These are phyloP conservation scores for Phaeosphaeriaceae sp. DNA, from an alignment of 2,329 filamentous ascomycete genomes.

Conservation along the genomic window DNA sequence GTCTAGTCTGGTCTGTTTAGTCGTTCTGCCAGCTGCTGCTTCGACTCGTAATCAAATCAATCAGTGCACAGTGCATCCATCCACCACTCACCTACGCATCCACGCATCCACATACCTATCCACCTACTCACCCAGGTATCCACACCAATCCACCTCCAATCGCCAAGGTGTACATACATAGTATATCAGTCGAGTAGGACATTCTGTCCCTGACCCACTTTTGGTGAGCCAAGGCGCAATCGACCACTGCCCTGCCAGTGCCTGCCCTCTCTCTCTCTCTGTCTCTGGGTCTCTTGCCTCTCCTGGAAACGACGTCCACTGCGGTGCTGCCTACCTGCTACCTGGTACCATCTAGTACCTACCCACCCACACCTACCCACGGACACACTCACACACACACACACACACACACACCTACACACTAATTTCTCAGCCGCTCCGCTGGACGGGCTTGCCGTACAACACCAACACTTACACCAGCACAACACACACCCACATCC, in stretches of 20 bases:
- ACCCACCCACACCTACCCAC: not conserved
- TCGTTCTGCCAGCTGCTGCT: no score
- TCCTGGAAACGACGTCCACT: no score
- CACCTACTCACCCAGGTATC: no score
- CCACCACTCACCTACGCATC: not conserved
- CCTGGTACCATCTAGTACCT: not conserved
- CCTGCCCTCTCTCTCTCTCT: not conserved
- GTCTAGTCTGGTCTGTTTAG: no score
- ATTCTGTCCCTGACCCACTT: constrained; percentile 4
- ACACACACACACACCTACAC: not conserved
- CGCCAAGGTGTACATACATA: no score
- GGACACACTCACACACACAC: constrained; percentile 3
- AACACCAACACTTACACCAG: constrained; percentile 31
- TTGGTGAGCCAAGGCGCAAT: constrained; percentile 2
- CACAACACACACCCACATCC: no score
- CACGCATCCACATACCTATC: no score
- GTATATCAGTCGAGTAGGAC: no score
- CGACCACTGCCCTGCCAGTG: not conserved
- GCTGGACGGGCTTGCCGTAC: constrained; percentile 28
- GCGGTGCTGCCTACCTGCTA: no score
- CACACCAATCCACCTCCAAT: no score
- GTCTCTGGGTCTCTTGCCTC: no score
- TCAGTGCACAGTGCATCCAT: no score
- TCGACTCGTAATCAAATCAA: not conserved
- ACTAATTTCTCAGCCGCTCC: constrained; percentile 5